phyloP scores from a whole-genome alignment of 176 grass and related monocot genomes.

The Oryza longistaminata region DNA sequence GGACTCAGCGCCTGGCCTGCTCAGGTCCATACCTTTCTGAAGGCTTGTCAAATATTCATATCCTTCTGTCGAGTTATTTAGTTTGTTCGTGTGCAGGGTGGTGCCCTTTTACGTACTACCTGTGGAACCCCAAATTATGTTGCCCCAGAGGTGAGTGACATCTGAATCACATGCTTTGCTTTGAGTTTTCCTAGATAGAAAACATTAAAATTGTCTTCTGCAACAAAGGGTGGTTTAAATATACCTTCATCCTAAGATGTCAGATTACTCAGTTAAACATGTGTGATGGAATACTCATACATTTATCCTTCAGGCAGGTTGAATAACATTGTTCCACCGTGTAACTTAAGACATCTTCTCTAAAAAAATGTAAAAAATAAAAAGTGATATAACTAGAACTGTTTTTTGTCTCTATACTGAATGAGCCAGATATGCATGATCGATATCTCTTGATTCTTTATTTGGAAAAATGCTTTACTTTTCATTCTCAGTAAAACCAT shows the following conservation, averaged over 20 bases:
- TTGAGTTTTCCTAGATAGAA: slow-evolving; percentile 14
- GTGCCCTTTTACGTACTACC: slow-evolving; percentile 69
- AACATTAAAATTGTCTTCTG: slow-evolving; percentile 18
- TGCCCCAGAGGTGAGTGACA: slow-evolving; percentile 78
- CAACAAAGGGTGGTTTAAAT: slow-evolving; percentile 20
- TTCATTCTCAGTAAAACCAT: slow-evolving; percentile 10
- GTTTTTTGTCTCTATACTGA: background rate
- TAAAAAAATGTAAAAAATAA: background rate
- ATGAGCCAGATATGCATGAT: slow-evolving; percentile 10
- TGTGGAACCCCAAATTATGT: slow-evolving; percentile 99
- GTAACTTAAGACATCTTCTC: background rate
- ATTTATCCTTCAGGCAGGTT: background rate
- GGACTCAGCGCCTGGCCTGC: slow-evolving; percentile 93
- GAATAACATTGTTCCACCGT: background rate
- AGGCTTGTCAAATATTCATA: background rate
- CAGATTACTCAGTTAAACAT: background rate
- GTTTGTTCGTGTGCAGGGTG: slow-evolving; percentile 59
- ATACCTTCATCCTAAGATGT: background rate
- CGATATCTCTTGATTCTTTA: slow-evolving; percentile 24
- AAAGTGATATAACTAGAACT: slow-evolving; percentile 7
- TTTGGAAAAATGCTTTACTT: slow-evolving; percentile 14
- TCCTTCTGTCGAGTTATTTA: slow-evolving; percentile 13
- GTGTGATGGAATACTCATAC: background rate
- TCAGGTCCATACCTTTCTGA: slow-evolving; percentile 57
- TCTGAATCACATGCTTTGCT: slow-evolving; percentile 22